Evolutionary conservation across 805 yeast species (phyloP).

Genomic region (Lachancea meyersii): DNA sequence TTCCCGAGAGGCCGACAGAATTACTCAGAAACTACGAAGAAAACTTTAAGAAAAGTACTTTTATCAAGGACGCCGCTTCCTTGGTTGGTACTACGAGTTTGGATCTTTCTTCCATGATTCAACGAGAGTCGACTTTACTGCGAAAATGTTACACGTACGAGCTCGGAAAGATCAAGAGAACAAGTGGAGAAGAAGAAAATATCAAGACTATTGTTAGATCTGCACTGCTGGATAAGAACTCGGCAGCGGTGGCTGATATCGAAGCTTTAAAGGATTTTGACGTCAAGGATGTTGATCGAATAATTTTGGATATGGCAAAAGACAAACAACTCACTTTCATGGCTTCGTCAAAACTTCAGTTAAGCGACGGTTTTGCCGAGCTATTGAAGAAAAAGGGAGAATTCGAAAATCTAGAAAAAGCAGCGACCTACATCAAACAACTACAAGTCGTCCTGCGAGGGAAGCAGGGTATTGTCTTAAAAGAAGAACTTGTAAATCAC

Average conservation of each 20-base stretch:
- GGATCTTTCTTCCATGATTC: conserved; percentile 61
- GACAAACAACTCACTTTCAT: conserved; percentile 50
- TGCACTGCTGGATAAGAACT: conserved; percentile 25
- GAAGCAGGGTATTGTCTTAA: conserved; percentile 49
- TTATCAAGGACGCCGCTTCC: conserved; percentile 29
- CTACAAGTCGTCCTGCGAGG: conserved; percentile 38
- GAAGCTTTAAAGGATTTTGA: conserved; percentile 36
- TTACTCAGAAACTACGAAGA: conserved; percentile 37
- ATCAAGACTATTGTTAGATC: conserved; percentile 34
- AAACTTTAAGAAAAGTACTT: conserved; percentile 43
- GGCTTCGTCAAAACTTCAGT: conserved; percentile 39
- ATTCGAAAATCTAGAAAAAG: conserved; percentile 37
- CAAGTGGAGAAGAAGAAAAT: conserved; percentile 18
- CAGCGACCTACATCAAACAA: conserved; percentile 41
- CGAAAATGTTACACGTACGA: conserved; percentile 38
- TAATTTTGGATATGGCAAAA: conserved; percentile 39
- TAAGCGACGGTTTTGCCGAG: conserved; percentile 21
- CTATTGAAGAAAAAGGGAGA: conserved; percentile 27
- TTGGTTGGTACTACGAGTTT: conserved; percentile 31
- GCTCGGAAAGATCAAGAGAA: conserved; percentile 19
- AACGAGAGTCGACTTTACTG: conserved; percentile 52
- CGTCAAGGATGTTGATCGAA: conserved; percentile 44
- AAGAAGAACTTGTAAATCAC: conserved; percentile 51
- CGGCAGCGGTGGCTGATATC: conserved; percentile 26
- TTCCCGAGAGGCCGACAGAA: conserved; percentile 11